Percentiles rank a stretch among this genome's conserved stretches.
These are phyloP conservation scores for Bisporella sp. DNA, from an alignment of 2,329 filamentous ascomycete genomes.

Conservation along the genomic window DNA sequence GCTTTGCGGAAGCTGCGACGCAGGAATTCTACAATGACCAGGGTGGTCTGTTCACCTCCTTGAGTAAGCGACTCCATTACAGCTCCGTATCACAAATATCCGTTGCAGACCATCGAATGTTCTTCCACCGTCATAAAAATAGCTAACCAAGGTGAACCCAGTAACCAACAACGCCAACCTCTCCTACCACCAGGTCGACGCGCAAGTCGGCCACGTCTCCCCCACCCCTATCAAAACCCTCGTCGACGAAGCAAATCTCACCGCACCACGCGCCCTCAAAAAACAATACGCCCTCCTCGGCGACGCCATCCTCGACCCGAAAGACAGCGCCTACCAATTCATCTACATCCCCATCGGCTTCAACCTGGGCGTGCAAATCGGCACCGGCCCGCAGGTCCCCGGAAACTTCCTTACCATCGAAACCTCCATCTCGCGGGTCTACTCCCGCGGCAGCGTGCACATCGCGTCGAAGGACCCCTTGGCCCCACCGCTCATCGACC, in stretches of 20 bases:
- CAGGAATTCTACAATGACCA: slow-evolving; percentile 1
- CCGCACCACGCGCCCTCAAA: background rate
- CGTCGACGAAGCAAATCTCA: background rate
- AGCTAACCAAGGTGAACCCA: too few species aligned
- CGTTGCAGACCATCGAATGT: too few species aligned
- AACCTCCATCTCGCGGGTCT: slow-evolving; percentile 29
- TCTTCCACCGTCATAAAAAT: too few species aligned
- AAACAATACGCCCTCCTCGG: slow-evolving; percentile 8
- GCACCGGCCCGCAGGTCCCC: slow-evolving; percentile 4
- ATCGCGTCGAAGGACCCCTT: slow-evolving; percentile 30
- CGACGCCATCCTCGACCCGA: slow-evolving; percentile 1
- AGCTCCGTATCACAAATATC: too few species aligned
- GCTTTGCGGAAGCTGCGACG: slow-evolving; percentile 7
- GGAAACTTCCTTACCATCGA: slow-evolving; percentile 50
- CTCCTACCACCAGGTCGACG: too few species aligned
- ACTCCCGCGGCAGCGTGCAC: slow-evolving; percentile 36
- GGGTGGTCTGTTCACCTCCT: background rate
- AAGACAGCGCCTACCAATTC: slow-evolving; percentile 8
- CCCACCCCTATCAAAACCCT: too few species aligned
- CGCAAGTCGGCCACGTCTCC: too few species aligned
- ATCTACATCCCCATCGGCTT: slow-evolving; percentile 5
- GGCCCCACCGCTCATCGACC: slow-evolving; percentile 32
- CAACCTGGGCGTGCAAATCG: background rate
- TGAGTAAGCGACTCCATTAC: too few species aligned
- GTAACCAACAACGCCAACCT: too few species aligned